phyloP scores from a whole-genome alignment of 371 early-diverging fungal genomes.

The Mycotypha africana region DNA sequence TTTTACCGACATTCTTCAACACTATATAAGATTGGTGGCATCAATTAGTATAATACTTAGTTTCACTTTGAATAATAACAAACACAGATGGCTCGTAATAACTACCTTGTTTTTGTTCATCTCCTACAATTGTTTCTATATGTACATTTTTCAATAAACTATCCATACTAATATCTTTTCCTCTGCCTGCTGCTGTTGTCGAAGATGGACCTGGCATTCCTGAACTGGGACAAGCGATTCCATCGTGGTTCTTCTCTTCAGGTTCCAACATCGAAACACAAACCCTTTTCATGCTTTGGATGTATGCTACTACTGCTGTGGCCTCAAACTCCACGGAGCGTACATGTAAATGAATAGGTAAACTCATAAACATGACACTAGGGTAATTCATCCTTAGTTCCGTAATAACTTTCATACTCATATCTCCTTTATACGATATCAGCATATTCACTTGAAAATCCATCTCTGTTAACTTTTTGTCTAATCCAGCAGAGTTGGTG shows the following conservation, averaged over 20 bases:
- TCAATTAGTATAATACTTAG: background rate
- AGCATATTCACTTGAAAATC: slow-evolving; percentile 77
- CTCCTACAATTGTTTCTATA: slow-evolving; percentile 89
- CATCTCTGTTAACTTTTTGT: slow-evolving; percentile 29
- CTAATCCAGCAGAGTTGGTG: background rate
- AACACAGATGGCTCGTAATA: too few relatives aligned
- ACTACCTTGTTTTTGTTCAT: slow-evolving; percentile 79
- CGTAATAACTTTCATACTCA: slow-evolving; percentile 78
- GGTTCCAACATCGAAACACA: slow-evolving; percentile 89
- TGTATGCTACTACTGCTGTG: slow-evolving; percentile 80
- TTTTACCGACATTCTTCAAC: slow-evolving; percentile 89
- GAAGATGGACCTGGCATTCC: too few relatives aligned
- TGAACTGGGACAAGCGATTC: too few relatives aligned
- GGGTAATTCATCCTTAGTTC: slow-evolving; percentile 91
- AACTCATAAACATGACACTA: slow-evolving; percentile 82
- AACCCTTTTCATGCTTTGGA: slow-evolving; percentile 66
- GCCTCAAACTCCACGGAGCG: slow-evolving; percentile 85
- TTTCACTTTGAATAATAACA: too few relatives aligned
- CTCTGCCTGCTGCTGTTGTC: background rate
- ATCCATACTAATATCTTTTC: slow-evolving; percentile 25
- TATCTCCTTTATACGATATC: slow-evolving; percentile 79
- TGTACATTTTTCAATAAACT: slow-evolving; percentile 71
- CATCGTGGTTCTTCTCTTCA: slow-evolving; percentile 48
- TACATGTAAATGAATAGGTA: slow-evolving; percentile 81
- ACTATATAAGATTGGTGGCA: slow-evolving; percentile 29